phyloP scores from a whole-genome alignment of 2,329 filamentous ascomycete species.

The Samsoniella hepiali region DNA sequence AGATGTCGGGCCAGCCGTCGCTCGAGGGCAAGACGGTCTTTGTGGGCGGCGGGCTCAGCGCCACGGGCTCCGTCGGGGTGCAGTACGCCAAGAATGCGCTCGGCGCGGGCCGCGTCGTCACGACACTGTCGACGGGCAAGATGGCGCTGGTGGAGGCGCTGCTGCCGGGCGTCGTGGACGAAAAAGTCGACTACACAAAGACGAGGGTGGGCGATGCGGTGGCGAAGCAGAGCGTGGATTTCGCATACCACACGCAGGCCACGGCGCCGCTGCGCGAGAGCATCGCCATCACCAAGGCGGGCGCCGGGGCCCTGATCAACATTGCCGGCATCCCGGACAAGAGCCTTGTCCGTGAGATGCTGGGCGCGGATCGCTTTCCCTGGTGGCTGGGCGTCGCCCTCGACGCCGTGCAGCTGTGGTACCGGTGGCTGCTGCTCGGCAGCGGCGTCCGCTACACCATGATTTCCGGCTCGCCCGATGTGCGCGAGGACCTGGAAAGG shows the following conservation, averaged over 20 bases:
- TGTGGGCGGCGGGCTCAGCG: slow-evolving; percentile 48
- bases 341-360: slow-evolving; percentile 27
- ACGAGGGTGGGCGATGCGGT: slow-evolving; percentile 38
- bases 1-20: slow-evolving; percentile 33
- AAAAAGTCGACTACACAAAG: slow-evolving; percentile 50
- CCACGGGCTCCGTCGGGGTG: slow-evolving; percentile 43
- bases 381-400: slow-evolving; percentile 38
- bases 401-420: slow-evolving; percentile 38
- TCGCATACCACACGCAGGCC: slow-evolving; percentile 49
- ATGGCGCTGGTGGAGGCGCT: slow-evolving; percentile 41
- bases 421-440: slow-evolving; percentile 41
- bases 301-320: slow-evolving; percentile 39
- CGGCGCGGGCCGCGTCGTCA: slow-evolving; percentile 44
- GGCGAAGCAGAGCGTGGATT: slow-evolving; percentile 42
- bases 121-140: slow-evolving; percentile 52
- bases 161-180: slow-evolving; percentile 44
- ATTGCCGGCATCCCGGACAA: slow-evolving; percentile 39
- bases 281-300: slow-evolving; percentile 38
- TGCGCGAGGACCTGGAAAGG: slow-evolving; percentile 41
- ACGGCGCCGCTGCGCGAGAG: slow-evolving; percentile 33
- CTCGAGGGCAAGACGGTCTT: slow-evolving; percentile 51
- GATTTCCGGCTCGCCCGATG: slow-evolving; percentile 42
- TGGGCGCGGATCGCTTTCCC: slow-evolving; percentile 33
- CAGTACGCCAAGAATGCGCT: slow-evolving; percentile 52
- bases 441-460: slow-evolving; percentile 44